Evolutionary conservation across 2,329 filamentous ascomycete species (phyloP).

Genomic region (Daldinia sp.): DNA sequence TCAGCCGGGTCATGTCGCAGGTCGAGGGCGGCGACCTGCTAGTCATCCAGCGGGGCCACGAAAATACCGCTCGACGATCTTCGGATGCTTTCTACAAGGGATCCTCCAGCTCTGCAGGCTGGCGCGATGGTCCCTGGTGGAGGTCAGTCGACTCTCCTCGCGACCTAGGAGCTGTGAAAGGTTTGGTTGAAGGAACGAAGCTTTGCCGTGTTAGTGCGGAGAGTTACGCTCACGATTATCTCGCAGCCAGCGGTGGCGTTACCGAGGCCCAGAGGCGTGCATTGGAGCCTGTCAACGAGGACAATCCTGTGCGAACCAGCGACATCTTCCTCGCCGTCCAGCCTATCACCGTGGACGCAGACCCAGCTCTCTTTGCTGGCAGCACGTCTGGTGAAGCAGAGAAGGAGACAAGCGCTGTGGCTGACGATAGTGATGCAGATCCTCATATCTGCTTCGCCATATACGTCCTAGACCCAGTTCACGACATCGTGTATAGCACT

Average conservation of each 20-base stretch:
- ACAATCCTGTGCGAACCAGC: constrained; percentile 88
- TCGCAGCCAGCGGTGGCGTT: constrained; percentile 77
- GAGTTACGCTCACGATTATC: constrained; percentile 86
- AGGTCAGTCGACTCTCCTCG: constrained; percentile 73
- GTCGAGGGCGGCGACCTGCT: constrained; percentile 96
- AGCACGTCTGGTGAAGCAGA: constrained; percentile 62
- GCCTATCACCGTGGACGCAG: constrained; percentile 73
- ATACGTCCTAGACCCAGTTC: constrained; percentile 86
- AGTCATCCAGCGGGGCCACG: constrained; percentile 91
- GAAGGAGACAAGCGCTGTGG: constrained; percentile 61
- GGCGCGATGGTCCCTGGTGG: constrained; percentile 98
- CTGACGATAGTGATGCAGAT: constrained; percentile 61
- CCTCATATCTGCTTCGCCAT: constrained; percentile 77
- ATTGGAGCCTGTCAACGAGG: constrained; percentile 79
- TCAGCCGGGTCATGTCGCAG: constrained; percentile 97
- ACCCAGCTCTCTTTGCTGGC: constrained; percentile 73
- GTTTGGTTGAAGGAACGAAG: constrained; percentile 87
- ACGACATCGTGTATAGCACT: constrained; percentile 85
- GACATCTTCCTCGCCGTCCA: constrained; percentile 97
- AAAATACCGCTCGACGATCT: constrained; percentile 75
- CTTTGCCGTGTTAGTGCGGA: constrained; percentile 90
- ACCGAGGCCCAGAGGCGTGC: constrained; percentile 82
- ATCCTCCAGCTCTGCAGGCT: constrained; percentile 62
- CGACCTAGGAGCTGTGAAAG: constrained; percentile 80
- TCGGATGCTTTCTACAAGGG: constrained; percentile 64